Percentiles rank a stretch among this genome's conserved stretches.
Evolutionary conservation across 805 yeast genomes (phyloP).

Genomic region (Candida ovalis): DNA sequence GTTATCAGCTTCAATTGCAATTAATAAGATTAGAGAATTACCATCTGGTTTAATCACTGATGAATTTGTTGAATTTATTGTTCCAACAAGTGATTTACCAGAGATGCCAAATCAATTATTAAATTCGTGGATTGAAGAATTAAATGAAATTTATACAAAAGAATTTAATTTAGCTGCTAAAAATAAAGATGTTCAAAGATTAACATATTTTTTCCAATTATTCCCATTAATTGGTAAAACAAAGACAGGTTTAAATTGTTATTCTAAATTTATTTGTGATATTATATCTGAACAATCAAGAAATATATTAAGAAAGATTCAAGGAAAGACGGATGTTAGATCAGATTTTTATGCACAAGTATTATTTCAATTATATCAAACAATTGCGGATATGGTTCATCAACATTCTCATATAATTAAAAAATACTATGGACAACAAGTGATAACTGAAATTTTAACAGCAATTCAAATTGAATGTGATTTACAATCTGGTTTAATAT

Average conservation of each 20-base stretch:
- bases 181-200: slow-evolving; percentile 56
- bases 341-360: slow-evolving; percentile 58
- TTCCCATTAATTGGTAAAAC: slow-evolving; percentile 82
- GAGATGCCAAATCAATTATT: slow-evolving; percentile 65
- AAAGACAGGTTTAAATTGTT: slow-evolving; percentile 68
- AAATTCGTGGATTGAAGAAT: slow-evolving; percentile 51
- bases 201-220: slow-evolving; percentile 77
- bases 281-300: slow-evolving; percentile 80
- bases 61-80: slow-evolving; percentile 70
- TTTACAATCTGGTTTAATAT: slow-evolving; percentile 83
- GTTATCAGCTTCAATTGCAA: slow-evolving; percentile 73
- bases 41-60: slow-evolving; percentile 56
- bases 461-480: slow-evolving; percentile 85
- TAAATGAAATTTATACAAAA: slow-evolving; percentile 52
- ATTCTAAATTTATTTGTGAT: slow-evolving; percentile 81
- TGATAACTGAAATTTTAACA: slow-evolving; percentile 63
- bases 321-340: slow-evolving; percentile 32
- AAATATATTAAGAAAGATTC: slow-evolving; percentile 49
- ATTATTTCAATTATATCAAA: slow-evolving; percentile 70
- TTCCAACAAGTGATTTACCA: slow-evolving; percentile 84
- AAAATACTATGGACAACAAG: slow-evolving; percentile 62
- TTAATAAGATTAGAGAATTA: slow-evolving; percentile 47
- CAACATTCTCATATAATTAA: slow-evolving; percentile 83
- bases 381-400: slow-evolving; percentile 74
- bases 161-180: slow-evolving; percentile 72